Evolutionary conservation across 257 asterid species (phyloP), one percentile per base, ranked within the genome.

Genomic region (Sherardia arvensis): DNA sequence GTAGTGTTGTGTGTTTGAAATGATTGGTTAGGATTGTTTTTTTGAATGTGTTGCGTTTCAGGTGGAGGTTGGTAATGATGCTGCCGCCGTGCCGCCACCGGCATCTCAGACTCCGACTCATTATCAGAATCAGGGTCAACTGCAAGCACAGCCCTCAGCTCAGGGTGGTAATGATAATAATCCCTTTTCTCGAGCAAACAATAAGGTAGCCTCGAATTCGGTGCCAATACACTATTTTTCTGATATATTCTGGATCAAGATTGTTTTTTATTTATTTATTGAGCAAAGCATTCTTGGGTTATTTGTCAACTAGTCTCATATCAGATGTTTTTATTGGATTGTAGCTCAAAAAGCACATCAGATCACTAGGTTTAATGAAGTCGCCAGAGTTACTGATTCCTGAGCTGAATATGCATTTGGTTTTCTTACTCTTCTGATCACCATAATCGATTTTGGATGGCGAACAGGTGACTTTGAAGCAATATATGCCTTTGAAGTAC

Each of bases 201-300:
- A 77, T 64, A 92, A 92, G 97, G 98, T 88, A 71, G 33, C 18
- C 26, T 58, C 21, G 22, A 10, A n/a, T n/a, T n/a, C n/a, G n/a
- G n/a, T n/a, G n/a, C n/a, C n/a, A n/a, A n/a, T n/a, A 26, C 17
- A 23, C 29, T 8, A 54, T 3, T 2, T 25, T 27, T 25, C 18
- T 38, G 47, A 38, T 38, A 15, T 11, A 11, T 38, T 38, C 17
- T 1, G 47, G 47, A 38, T 38, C 18, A 1, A 11, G 18, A 38
- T 43, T 14, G 51, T 14, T 43, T n/a, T n/a, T n/a, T n/a, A n/a
- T n/a, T 14, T 43, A 0, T 43, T n/a, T 43, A 4, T 14, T 47
- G 3, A 20, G 12, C 28, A n/a, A n/a, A 1, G 58, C n/a, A n/a
- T n/a, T n/a, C n/a, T n/a, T n/a, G n/a, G n/a, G n/a, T n/a, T n/a